Base-by-base conservation (phyloP, 1,284 basidiomycete species). In the Tilletia indica region DNA sequence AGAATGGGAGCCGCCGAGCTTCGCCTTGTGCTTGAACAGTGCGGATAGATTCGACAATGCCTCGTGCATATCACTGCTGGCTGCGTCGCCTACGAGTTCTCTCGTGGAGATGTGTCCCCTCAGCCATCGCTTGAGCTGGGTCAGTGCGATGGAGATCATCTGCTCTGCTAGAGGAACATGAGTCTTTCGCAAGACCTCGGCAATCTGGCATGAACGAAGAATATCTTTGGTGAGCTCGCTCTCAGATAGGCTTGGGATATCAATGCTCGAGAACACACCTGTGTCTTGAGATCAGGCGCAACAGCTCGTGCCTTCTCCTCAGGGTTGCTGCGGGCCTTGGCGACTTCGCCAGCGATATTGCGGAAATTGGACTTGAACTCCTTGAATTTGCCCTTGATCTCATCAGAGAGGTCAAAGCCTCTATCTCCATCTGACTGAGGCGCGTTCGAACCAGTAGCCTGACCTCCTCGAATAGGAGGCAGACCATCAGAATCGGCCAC, bases 121-220 rank as follows among this genome's bases (percentile, higher is more conserved):
- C 16, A 69, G 34, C 68, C 68, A 69, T 36, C 19, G 54, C 39
- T 69, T 69, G 19, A 69, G 48, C 61, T 69, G 68, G n/a, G 47
- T 69, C 6, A 69, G n/a, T 19, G 68, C 54, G 16, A 69, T 45
- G 8, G 42, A 31, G 38, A 63, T 69, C 39, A 69, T 58, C n/a
- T 56, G 36, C 38, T 56, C 61, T 16, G 68, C 68, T 21, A 69
- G 12, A 6, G 68, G 68, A 36, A 39, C 19, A 34, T 69, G 68
- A 21, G 47, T 69, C 19, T 56, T 21, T 42, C 54, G 61, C n/a
- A 69, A 47, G 39, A 69, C n/a, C n/a, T 56, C 45, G 38, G 54
- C 68, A 14, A 69, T 54, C 61, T 63, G 12, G 36, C 2, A 34
- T 58, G 21, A 6, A 34, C 2, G n/a, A 31, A 31, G 25, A 1